Evolutionary conservation across 2,329 filamentous ascomycete species (phyloP), one percentile per base, ranked within the genome.

Genomic region (Ophiocordyceps camponoti-rufipedis): DNA sequence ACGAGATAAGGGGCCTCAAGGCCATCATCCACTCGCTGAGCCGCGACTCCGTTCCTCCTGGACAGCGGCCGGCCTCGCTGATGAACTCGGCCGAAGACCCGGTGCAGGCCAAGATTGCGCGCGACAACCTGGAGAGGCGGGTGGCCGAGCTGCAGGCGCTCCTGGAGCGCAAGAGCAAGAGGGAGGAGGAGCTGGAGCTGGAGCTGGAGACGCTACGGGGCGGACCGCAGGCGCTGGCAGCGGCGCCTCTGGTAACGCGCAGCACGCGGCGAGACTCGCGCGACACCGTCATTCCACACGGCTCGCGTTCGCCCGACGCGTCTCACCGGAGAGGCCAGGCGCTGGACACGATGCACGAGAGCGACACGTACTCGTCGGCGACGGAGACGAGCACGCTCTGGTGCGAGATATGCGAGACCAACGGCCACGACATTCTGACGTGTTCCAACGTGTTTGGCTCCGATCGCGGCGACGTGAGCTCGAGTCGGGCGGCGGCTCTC

Each of bases 1-100:
- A 98, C 55, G 91, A 98, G 66, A 96, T 98, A 56, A 77, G 89
- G 50, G 91, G 91, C 42, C 73, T 98, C 51, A 98, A 96, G 63
- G 89, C 91, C 41, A 96, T 98, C 58, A 96, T 98, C 49, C 89
- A 96, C 63, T 94, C 86, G 16, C 71, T 98, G 35, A 94, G 87
- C 60, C 75, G 86, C 49, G 85, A 85, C 52, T 75, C 80, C 11
- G 66, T 72, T n/a, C 68, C 69, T 4, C 62, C 62, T 28, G 41
- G 58, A 58, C 49, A 65, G 41, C 55, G 56, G 23, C 52, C 55
- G 7, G 57, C 56, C n/a, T 66, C 65, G 1, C 57, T 60, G 35
- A 58, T 57, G n/a, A 46, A 44, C 12, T 46, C 46, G 18, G 47
- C 48, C 14, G 52, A 53, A 28, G 49, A 60, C 55, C 49, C 59